A percentile compares a stretch with the other conserved stretches of the same genome.
Evolutionary conservation across 2,329 filamentous ascomycete genomes (phyloP).

Genomic region (Sclerotiophoma versabilis): DNA sequence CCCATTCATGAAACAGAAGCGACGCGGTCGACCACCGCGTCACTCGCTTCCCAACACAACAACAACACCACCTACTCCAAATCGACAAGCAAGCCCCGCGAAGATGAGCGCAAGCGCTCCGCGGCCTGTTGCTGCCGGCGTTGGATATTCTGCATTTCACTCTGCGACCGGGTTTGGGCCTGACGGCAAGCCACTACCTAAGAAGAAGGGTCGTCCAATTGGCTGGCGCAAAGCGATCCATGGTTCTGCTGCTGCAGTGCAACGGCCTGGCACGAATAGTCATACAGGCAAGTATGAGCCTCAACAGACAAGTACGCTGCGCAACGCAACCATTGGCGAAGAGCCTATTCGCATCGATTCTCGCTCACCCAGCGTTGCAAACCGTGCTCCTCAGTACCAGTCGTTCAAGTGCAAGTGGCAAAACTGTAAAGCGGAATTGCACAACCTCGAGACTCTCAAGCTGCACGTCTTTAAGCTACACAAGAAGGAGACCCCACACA

Average conservation of each 20-base stretch:
- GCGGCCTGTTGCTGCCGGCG: constrained; percentile 22
- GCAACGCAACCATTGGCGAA: constrained; percentile 26
- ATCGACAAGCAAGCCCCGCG: constrained; percentile 18
- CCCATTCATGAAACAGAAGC: constrained; percentile 41
- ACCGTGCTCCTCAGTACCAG: constrained; percentile 46
- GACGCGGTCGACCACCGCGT: constrained; percentile 48
- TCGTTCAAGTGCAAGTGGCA: constrained; percentile 67
- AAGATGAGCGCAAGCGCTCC: constrained; percentile 39
- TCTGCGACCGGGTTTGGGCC: constrained; percentile 33
- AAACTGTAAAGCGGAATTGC: constrained; percentile 63
- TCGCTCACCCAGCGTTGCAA: constrained; percentile 40
- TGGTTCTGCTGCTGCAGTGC: constrained; percentile 43
- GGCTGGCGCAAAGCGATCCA: constrained; percentile 59
- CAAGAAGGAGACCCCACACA: constrained; percentile 43
- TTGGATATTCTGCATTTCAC: constrained; percentile 55
- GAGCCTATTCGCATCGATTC: constrained; percentile 38
- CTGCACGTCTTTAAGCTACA: constrained; percentile 67
- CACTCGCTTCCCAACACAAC: constrained; percentile 34
- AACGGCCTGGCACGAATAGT: constrained; percentile 32
- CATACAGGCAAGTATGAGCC: constrained; percentile 23
- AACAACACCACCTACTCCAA: constrained; percentile 25
- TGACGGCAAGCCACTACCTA: constrained; percentile 48
- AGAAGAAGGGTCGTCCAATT: constrained; percentile 57
- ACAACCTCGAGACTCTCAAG: constrained; percentile 66
- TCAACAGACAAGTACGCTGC: constrained; percentile 36